Base-by-base conservation (phyloP, 352 stramenopile genomes). In the Pythium periplocum region DNA sequence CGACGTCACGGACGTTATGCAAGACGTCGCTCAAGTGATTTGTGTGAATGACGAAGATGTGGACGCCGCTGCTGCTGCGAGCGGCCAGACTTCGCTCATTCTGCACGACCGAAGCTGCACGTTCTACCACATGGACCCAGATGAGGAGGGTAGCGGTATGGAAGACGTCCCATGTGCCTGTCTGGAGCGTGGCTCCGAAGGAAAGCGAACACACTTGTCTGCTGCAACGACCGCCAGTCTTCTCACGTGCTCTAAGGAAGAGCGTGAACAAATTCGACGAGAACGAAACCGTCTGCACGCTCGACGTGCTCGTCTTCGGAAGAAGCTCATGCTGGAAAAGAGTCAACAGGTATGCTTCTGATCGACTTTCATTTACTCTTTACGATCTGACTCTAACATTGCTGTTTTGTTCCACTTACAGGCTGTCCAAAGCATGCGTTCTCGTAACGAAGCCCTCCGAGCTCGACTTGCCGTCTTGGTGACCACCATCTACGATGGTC, bases 251-350 rank as follows among this genome's bases (percentile, higher is more conserved):
- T 85, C 78, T 3, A 89, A 87, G 51, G 74, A 87, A 46, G 78
- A 87, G 48, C 78, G 78, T 37, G 78, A 89, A 60, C 74, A 82
- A 38, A 62, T 89, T 53, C 75, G 80, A 37, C 77, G 80, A 32
- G 80, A 90, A 50, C 78, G 80, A 26, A 90, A 90, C 66, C 71
- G 80, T 4, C 64, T 90, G 45, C 80, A 90, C 60, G 80, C 80
- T 30, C 75, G 80, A 48, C 73, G 80, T 47, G 80, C 80, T 40
- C 80, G 77, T 35, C 71, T 88, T 30, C 80, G 80, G 56, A 90
- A 88, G 71, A 90, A 90, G 66, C 66, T 88, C 60, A 75, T 90
- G 50, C 73, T 90, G 11, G 80, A 88, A 62, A 83, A 78, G 49
- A 87, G 73, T 52, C 79, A 86, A 47, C 70, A 90, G 73, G 76